Percentiles rank a stretch among this genome's conserved stretches.
Evolutionary conservation across 1,284 basidiomycete species (phyloP).

Genomic region (Gomphus sp.): DNA sequence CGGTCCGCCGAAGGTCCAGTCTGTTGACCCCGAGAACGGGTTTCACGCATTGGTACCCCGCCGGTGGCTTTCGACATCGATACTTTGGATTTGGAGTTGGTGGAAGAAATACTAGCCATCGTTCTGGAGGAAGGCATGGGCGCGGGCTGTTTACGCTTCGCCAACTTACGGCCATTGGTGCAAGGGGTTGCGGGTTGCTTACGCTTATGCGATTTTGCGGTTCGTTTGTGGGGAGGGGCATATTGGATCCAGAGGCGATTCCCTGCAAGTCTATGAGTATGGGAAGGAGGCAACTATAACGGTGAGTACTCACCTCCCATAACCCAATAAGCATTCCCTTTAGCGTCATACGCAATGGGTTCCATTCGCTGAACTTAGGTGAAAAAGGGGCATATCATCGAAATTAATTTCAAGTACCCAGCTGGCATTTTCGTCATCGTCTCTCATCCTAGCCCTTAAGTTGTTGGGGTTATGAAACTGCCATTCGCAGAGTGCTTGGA

Average conservation of each 20-base stretch:
- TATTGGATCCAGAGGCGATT: slow-evolving; percentile 87
- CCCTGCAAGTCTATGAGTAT: slow-evolving; percentile 24
- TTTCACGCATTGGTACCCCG: slow-evolving; percentile 16
- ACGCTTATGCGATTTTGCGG: slow-evolving; percentile 1
- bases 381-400: slow-evolving; percentile 8
- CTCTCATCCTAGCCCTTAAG: slow-evolving; percentile 62
- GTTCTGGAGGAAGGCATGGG: not conserved
- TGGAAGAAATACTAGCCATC: not conserved
- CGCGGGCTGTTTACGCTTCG: slow-evolving; percentile 7
- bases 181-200: slow-evolving; percentile 2
- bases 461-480: slow-evolving; percentile 68
- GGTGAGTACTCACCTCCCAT: slow-evolving; percentile 53
- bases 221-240: slow-evolving; percentile 30
- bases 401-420: slow-evolving; percentile 46
- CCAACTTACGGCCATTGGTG: slow-evolving; percentile 3
- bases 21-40: not conserved
- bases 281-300: slow-evolving; percentile 5
- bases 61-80: slow-evolving; percentile 13
- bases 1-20: not conserved
- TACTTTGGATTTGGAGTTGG: slow-evolving; percentile 11
- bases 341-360: slow-evolving; percentile 79
- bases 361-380: slow-evolving; percentile 57
- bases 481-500: slow-evolving; percentile 70
- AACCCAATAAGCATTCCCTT: slow-evolving; percentile 81
- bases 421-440: slow-evolving; percentile 61